Base-by-base conservation (phyloP, 1,284 basidiomycete species). In the Naganishia albida region DNA sequence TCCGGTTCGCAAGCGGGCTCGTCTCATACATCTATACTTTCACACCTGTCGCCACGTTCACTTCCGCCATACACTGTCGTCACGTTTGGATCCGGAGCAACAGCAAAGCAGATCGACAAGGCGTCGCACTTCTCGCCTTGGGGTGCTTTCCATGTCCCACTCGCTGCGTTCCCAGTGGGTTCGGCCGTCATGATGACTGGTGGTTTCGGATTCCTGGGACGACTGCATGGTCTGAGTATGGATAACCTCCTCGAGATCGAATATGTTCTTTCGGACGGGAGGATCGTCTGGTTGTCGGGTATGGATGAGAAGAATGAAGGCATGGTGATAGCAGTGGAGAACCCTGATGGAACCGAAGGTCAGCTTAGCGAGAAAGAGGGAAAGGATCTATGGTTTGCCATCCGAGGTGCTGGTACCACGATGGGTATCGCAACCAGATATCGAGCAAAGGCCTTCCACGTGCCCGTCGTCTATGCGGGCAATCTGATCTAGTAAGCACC, bases 381-480 rank as follows among this genome's bases (percentile, higher is more conserved):
- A 25, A 68, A 74, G 65, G 80, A 81, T 55, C 70, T 96, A 10
- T 94, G 90, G 89, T 96, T 91, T 90, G 92, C 88, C 3, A 76
- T 93, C 28, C 85, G 91, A 65, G 93, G 93, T 15, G 90, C 89
- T 6, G 93, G 91, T 0, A 83, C 92, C 0, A 85, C 87, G 2
- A 84, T 95, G 51, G 91, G 92, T 16, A 84, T 96, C 59, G 88
- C 87, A n/a, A 93, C 89, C 18, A 84, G 91, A 23, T 93, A 93
- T 77, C 89, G 90, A 70, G 88, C 87, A 23, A 88, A 84, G 73
- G 92, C 92, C 18, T 93, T 85, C 75, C 91, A 91, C 2, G 85
- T 94, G 2, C 90, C 91, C 2, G 86, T 90, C 15, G 91, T 93
- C 1, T 93, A 90, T 70, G 90, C 91, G 16, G 92, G 91, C 12